Conservation (phyloP, 495 filamentous ascomycete genomes). For the Daldinia bambusicola region DNA sequence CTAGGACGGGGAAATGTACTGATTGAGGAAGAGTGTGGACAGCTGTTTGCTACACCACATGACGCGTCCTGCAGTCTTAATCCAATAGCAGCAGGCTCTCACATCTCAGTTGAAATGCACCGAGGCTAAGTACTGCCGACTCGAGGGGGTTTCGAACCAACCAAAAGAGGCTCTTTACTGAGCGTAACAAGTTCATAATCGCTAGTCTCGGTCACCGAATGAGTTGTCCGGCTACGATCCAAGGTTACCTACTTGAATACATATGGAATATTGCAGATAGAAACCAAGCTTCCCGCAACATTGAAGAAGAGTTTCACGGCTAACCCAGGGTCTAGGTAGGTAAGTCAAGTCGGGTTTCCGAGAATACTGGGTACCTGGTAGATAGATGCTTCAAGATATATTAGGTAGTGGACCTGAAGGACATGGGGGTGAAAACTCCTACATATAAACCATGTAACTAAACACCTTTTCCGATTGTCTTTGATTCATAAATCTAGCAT, state of each 20-base stretch:
- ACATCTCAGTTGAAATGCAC: slow-evolving; percentile 41
- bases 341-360: slow-evolving; percentile 20
- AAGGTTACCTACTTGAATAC: slow-evolving; percentile 43
- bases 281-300: slow-evolving; percentile 25
- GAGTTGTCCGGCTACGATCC: slow-evolving; percentile 27
- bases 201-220: slow-evolving; percentile 29
- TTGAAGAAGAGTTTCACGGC: neutral
- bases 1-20: slow-evolving; percentile 32
- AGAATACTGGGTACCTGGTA: neutral
- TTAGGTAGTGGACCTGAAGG: too few species aligned
- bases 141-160: slow-evolving; percentile 38
- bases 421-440: too few species aligned
- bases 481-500: neutral
- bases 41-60: slow-evolving; percentile 47
- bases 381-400: too few species aligned
- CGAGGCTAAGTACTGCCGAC: slow-evolving; percentile 40
- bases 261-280: slow-evolving; percentile 40
- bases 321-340: neutral
- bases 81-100: slow-evolving; percentile 40
- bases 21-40: slow-evolving; percentile 21
- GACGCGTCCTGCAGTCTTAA: slow-evolving; percentile 19
- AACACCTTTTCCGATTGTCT: neutral
- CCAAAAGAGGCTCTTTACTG: slow-evolving; percentile 16
- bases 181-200: slow-evolving; percentile 8
- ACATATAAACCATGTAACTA: neutral